A percentile compares a stretch with the other conserved stretches of the same genome.
Evolutionary conservation across 805 yeast genomes (phyloP).

Genomic region (Yamadazyma nakazawae): DNA sequence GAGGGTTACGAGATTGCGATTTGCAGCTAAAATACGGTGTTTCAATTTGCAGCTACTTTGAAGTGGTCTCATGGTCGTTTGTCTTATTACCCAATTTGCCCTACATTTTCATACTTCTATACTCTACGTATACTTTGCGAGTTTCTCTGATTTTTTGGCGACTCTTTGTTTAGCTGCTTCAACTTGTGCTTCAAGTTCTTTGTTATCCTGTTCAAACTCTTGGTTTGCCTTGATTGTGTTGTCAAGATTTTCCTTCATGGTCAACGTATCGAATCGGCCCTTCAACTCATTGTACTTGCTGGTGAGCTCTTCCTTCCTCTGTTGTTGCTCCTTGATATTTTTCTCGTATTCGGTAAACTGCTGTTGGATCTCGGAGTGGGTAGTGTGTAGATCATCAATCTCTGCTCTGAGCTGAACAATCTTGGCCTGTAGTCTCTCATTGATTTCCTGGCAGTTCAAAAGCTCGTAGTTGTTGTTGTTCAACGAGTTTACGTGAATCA

Average conservation of each 20-base stretch:
- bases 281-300: conserved; percentile 17
- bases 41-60: neutral
- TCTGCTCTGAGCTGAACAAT: conserved; percentile 26
- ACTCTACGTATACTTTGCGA: conserved; percentile 10
- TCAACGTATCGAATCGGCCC: conserved; percentile 26
- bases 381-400: conserved; percentile 27
- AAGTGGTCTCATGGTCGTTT: too few species aligned
- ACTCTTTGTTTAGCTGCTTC: conserved; percentile 21
- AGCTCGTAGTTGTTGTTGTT: conserved; percentile 36
- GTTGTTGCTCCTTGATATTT: conserved; percentile 19
- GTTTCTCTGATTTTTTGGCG: conserved; percentile 25
- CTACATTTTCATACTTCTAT: neutral
- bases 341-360: conserved; percentile 29
- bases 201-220: conserved; percentile 33
- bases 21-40: neutral
- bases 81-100: neutral
- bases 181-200: conserved; percentile 34
- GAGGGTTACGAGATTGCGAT: neutral
- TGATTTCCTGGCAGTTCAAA: conserved; percentile 34
- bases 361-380: conserved; percentile 34
- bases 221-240: conserved; percentile 40
- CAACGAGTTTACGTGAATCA: conserved; percentile 36
- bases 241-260: conserved; percentile 36
- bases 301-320: conserved; percentile 18
- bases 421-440: conserved; percentile 28